Evolutionary conservation across 352 stramenopile genomes (phyloP), one percentile per base, ranked within the genome.

Genomic region (Globisporangium megalacanthum): DNA sequence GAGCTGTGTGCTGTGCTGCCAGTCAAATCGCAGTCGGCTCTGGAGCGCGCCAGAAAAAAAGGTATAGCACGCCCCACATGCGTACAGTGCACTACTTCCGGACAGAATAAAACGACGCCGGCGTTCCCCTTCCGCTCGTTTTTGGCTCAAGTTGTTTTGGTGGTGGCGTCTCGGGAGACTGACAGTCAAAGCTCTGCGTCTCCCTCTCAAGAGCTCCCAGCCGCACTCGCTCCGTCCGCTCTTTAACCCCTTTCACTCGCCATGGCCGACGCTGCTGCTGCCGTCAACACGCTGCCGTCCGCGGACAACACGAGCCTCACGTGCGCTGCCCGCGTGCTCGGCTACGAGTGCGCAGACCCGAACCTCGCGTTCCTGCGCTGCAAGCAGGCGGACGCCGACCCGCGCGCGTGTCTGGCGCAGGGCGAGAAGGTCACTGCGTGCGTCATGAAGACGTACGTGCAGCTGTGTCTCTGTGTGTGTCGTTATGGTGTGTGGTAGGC

Each of bases 251-350:
- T 29, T 31, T 19, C 19, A n/a, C 31, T 19, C 15, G 45, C 47
- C 52, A 85, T 79, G 69, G 66, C 64, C 60, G 77, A 86, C 61
- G 82, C 83, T 66, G 66, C 58, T 19, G 42, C 42, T 29, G 25
- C 25, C 25, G 25, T 29, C 56, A 77, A 76, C 62, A 66, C 74
- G 63, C 65, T 89, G 61, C 85, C 85, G 55, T 69, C 81, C 47
- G 93, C 84, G 62, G 84, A 95, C 75, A 94, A 91, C 75, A 94
- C 85, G 54, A 92, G 84, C 62, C 81, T 96, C 67, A 88, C 77
- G 69, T 91, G 83, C 66, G 83, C 86, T 22, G 84, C 84, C 58
- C 82, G 81, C 45, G 86, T 92, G 54, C 77, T 95, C 64, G 78
- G 75, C 54, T 82, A 83, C 62, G 83, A 94, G 62, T 96, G 86